phyloP scores from a whole-genome alignment of 2,329 filamentous ascomycete species.

The Calcarisporium arbuscula region DNA sequence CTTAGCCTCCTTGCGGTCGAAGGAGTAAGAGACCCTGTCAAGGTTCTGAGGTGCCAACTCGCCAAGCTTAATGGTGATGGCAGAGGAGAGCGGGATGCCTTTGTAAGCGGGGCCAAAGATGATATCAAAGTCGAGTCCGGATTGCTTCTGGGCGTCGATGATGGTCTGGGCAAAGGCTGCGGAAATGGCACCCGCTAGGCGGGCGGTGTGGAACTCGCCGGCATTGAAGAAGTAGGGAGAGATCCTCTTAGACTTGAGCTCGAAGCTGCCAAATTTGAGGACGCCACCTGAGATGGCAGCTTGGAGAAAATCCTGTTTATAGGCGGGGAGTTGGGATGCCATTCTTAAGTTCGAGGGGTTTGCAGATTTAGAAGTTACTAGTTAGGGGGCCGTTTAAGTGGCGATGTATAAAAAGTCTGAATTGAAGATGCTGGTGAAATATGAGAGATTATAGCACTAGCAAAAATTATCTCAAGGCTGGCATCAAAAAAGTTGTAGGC shows the following conservation, averaged over 20 bases:
- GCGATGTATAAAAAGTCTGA: no score
- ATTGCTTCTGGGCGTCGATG: slow-evolving; percentile 36
- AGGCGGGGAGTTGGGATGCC: slow-evolving; percentile 46
- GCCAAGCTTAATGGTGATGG: slow-evolving; percentile 69
- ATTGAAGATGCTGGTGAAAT: no score
- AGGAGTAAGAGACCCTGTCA: slow-evolving; percentile 71
- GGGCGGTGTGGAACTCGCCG: slow-evolving; percentile 77
- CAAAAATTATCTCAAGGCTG: no score
- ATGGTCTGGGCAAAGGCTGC: slow-evolving; percentile 72
- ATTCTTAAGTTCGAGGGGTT: no score
- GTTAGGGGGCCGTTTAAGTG: no score
- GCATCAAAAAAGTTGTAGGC: no score
- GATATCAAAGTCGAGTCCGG: slow-evolving; percentile 63
- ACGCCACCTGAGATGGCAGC: slow-evolving; percentile 62
- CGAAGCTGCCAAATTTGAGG: slow-evolving; percentile 77
- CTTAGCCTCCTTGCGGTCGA: slow-evolving; percentile 95
- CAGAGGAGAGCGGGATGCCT: slow-evolving; percentile 83
- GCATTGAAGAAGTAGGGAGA: slow-evolving; percentile 99
- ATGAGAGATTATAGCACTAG: no score
- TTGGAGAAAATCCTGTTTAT: slow-evolving; percentile 68
- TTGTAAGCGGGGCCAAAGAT: slow-evolving; percentile 96
- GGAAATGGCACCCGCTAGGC: slow-evolving; percentile 70
- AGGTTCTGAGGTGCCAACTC: slow-evolving; percentile 61
- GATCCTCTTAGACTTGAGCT: slow-evolving; percentile 83
- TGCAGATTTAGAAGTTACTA: no score